These are phyloP conservation scores for Paramecium tetraurelia DNA, from an alignment of 73 alveolate genomes.

Conservation along the genomic window DNA sequence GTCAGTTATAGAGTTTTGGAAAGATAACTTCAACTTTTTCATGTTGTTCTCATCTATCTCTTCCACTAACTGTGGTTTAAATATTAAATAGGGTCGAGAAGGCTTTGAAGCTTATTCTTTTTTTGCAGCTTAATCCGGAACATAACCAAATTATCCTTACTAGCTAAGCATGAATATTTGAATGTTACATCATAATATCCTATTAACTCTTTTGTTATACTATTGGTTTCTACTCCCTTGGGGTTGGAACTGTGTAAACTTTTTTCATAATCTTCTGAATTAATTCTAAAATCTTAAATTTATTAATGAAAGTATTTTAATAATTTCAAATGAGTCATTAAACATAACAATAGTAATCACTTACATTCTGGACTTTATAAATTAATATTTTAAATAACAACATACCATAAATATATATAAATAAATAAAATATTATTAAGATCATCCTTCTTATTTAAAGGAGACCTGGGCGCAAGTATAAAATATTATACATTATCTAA, in stretches of 20 bases:
- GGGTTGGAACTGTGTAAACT: background rate
- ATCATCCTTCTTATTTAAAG: background rate
- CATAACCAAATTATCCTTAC: background rate
- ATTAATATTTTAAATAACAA: background rate
- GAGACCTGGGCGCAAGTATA: background rate
- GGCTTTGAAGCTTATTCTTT: background rate
- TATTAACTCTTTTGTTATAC: background rate
- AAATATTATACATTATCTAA: too few species aligned
- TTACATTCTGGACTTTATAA: background rate
- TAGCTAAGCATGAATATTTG: background rate
- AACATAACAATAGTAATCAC: background rate
- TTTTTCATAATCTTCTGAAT: background rate
- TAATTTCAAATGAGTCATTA: background rate
- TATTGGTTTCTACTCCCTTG: background rate
- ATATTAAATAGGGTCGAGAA: background rate
- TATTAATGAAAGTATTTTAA: background rate
- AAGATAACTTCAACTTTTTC: background rate
- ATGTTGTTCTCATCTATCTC: slow-evolving; percentile 13
- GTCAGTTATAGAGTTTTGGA: slow-evolving; percentile 12
- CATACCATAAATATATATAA: background rate
- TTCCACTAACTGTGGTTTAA: background rate
- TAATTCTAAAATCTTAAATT: background rate
- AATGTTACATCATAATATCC: background rate
- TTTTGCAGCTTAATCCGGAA: background rate
- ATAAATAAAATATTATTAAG: too few species aligned